These are phyloP conservation scores for Anthoceros angustus DNA, from an alignment of 225 moss, liverwort and hornwort genomes.

Conservation along the genomic window DNA sequence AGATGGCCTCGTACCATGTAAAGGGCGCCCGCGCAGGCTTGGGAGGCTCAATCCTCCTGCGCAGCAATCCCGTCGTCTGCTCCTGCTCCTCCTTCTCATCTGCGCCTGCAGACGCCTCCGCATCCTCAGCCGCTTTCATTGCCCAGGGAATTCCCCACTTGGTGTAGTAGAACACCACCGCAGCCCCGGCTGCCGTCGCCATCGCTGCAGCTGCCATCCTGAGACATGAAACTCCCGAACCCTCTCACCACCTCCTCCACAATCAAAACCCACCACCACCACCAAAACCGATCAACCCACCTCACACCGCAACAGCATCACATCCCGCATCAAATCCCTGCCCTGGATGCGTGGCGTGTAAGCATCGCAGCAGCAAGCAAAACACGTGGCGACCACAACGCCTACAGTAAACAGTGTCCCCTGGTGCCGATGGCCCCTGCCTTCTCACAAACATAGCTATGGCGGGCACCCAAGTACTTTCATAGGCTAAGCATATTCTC, in stretches of 20 bases:
- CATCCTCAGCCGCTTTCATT: slow-evolving; percentile 30
- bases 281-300: too few relatives aligned
- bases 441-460: too few relatives aligned
- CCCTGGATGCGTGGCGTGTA: too few relatives aligned
- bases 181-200: slow-evolving; percentile 80
- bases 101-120: slow-evolving; percentile 14
- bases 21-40: slow-evolving; percentile 77
- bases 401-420: too few relatives aligned
- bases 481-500: too few relatives aligned
- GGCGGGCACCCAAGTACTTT: too few relatives aligned
- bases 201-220: slow-evolving; percentile 67
- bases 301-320: too few relatives aligned
- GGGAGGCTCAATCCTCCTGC: slow-evolving; percentile 38
- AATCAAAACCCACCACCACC: too few relatives aligned
- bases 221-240: slow-evolving; percentile 11
- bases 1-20: slow-evolving; percentile 96
- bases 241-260: background rate
- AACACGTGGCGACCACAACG: too few relatives aligned
- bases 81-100: slow-evolving; percentile 20
- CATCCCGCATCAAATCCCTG: too few relatives aligned
- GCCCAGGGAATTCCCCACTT: slow-evolving; percentile 77
- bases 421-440: too few relatives aligned
- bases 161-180: slow-evolving; percentile 73
- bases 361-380: too few relatives aligned
- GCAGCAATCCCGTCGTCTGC: slow-evolving; percentile 33